phyloP scores from a whole-genome alignment of 2,329 filamentous ascomycete genomes.

The Sphaerostilbella broomeana region DNA sequence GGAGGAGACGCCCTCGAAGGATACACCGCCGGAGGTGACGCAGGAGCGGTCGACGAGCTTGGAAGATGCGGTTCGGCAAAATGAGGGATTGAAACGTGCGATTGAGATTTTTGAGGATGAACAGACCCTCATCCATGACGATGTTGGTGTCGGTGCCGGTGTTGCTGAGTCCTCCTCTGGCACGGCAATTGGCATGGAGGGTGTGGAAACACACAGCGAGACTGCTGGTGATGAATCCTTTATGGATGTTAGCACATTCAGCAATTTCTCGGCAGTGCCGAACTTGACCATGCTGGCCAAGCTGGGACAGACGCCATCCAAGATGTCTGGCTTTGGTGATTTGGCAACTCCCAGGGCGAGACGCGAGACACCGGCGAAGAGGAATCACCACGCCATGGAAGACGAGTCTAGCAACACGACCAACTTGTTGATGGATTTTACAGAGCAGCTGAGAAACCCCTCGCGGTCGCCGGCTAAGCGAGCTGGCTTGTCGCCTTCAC shows the following conservation, averaged over 20 bases:
- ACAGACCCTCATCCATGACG: conserved; percentile 22
- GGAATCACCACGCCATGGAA: conserved; percentile 27
- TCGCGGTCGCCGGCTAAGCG: conserved; percentile 43
- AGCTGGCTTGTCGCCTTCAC: conserved; percentile 25
- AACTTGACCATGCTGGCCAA: conserved; percentile 79
- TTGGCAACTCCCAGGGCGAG: conserved; percentile 31
- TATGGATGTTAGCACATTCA: conserved; percentile 69
- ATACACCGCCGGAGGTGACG: conserved; percentile 15
- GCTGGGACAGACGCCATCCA: conserved; percentile 59
- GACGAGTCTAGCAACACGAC: conserved; percentile 56
- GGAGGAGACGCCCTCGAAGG: conserved; percentile 19
- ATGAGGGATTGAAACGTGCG: conserved; percentile 50
- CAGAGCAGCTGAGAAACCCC: conserved; percentile 57
- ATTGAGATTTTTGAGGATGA: conserved; percentile 59
- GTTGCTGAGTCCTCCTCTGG: conserved; percentile 10
- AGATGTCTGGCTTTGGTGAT: conserved; percentile 37
- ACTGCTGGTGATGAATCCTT: conserved; percentile 59
- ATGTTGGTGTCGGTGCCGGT: conserved; percentile 18
- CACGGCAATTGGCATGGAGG: conserved; percentile 24
- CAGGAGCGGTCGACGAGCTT: conserved; percentile 39
- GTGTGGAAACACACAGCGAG: conserved; percentile 24
- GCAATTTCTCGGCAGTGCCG: conserved; percentile 81
- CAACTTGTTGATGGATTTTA: conserved; percentile 81
- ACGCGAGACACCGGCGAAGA: conserved; percentile 29
- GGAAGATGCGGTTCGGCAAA: conserved; percentile 48